These are phyloP conservation scores for Allium cepa DNA, from an alignment of 106 monocot species.

Conservation along the genomic window DNA sequence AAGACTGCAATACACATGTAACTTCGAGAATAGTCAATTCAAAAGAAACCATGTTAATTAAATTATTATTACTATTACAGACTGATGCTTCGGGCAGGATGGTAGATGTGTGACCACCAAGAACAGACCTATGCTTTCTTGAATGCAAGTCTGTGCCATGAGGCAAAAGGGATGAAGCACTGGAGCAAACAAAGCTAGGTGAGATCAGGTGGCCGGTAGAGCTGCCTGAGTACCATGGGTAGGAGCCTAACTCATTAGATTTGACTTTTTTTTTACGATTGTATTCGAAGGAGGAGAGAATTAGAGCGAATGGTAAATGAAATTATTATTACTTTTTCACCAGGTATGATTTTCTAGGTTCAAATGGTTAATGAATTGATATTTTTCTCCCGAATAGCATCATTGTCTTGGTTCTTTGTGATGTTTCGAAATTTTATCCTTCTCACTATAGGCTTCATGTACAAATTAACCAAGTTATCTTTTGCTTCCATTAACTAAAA, in stretches of 20 bases:
- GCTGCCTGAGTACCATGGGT: constrained; percentile 72
- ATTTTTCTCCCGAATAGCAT: too few relatives aligned
- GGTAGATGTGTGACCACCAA: constrained; percentile 40
- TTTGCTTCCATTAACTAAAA: too few relatives aligned
- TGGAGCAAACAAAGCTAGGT: constrained; percentile 67
- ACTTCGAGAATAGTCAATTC: constrained; percentile 66
- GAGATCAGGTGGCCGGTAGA: constrained; percentile 77
- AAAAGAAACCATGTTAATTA: constrained; percentile 35
- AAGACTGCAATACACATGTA: constrained; percentile 14
- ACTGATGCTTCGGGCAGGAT: background rate
- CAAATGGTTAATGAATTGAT: too few relatives aligned
- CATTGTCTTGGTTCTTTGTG: too few relatives aligned
- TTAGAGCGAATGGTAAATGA: constrained; percentile 47
- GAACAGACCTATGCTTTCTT: constrained; percentile 22
- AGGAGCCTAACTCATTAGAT: constrained; percentile 39
- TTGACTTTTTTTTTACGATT: constrained; percentile 19
- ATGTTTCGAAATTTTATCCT: too few relatives aligned
- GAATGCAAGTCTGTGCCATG: constrained; percentile 22
- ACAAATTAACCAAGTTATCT: too few relatives aligned
- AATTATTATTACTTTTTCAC: too few relatives aligned
- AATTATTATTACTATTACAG: background rate
- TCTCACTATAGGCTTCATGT: too few relatives aligned
- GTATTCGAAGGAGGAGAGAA: constrained; percentile 45
- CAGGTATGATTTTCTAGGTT: too few relatives aligned
- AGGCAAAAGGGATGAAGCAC: constrained; percentile 70